These are phyloP conservation scores for Athelia psychrophila DNA, from an alignment of 1,284 basidiomycete species.

Conservation along the genomic window DNA sequence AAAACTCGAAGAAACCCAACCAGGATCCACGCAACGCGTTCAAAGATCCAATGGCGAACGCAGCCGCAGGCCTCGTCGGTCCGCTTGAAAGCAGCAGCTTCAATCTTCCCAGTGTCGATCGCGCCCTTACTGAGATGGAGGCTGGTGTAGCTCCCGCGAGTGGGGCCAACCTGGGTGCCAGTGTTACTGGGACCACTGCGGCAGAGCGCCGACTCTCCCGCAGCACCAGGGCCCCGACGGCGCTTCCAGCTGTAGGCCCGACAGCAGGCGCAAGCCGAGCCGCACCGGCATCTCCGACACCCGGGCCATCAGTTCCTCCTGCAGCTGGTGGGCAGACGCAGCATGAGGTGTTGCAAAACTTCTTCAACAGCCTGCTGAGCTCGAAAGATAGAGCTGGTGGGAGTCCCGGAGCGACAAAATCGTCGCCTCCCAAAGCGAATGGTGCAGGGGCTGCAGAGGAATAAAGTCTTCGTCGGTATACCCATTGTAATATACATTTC, in stretches of 20 bases:
- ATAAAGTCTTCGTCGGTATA: no score
- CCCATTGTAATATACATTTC: no score
- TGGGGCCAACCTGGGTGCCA: slow-evolving; percentile 4
- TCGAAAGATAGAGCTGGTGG: slow-evolving; percentile 49
- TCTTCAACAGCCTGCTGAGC: slow-evolving; percentile 80
- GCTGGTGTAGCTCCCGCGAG: slow-evolving; percentile 36
- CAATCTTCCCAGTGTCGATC: slow-evolving; percentile 82
- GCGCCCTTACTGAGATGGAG: slow-evolving; percentile 85
- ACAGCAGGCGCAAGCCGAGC: not conserved
- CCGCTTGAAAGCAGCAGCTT: slow-evolving; percentile 85
- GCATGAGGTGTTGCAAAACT: slow-evolving; percentile 82
- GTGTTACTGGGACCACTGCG: slow-evolving; percentile 4
- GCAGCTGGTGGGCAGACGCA: slow-evolving; percentile 54
- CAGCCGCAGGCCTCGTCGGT: slow-evolving; percentile 75
- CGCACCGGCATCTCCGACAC: not conserved
- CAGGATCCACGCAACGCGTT: slow-evolving; percentile 87
- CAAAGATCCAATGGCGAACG: slow-evolving; percentile 63
- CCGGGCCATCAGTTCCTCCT: not conserved
- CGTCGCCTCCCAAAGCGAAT: slow-evolving; percentile 26
- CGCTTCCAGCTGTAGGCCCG: not conserved
- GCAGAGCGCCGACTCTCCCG: slow-evolving; percentile 13
- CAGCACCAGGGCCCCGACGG: slow-evolving; percentile 34
- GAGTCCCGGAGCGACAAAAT: slow-evolving; percentile 2
- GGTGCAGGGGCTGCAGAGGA: slow-evolving; percentile 13
- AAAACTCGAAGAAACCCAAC: slow-evolving; percentile 84